Evolutionary conservation across 441 rosid species (phyloP).

Genomic region (Cnidoscolus chayamansa): DNA sequence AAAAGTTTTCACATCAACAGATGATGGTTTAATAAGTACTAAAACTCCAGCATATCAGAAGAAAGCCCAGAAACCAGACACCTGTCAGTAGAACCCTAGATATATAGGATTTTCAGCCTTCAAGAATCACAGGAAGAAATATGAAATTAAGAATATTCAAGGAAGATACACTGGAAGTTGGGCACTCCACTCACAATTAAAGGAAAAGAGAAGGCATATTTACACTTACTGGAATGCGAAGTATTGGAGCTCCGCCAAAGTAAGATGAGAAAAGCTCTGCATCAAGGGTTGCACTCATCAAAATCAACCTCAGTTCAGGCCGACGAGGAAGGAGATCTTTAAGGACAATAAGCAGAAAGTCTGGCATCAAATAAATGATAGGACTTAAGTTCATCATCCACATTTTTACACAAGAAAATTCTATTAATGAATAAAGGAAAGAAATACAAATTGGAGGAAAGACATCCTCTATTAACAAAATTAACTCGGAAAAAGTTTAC

Average conservation of each 20-base stretch:
- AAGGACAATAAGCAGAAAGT: constrained; percentile 87
- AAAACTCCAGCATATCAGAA: neutral
- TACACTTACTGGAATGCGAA: constrained; percentile 67
- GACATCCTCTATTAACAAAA: neutral
- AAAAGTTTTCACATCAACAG: neutral
- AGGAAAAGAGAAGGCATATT: neutral
- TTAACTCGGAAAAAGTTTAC: constrained; percentile 38
- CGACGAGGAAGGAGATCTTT: constrained; percentile 86
- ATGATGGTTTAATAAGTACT: neutral
- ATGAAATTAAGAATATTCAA: too few relatives aligned
- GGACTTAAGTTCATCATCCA: constrained; percentile 27
- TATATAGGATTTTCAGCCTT: too few relatives aligned
- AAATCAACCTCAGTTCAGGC: constrained; percentile 70
- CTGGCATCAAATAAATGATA: constrained; percentile 41
- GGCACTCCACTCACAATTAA: neutral
- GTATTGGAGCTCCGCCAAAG: constrained; percentile 73
- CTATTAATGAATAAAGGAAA: neutral
- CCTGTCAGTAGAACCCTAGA: too few relatives aligned
- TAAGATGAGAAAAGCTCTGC: constrained; percentile 86
- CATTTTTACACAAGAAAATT: neutral
- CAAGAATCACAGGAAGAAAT: too few relatives aligned
- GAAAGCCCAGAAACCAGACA: neutral
- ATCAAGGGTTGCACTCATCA: constrained; percentile 95
- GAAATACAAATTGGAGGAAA: neutral
- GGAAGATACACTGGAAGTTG: neutral